These are phyloP conservation scores for Drechslera avenae DNA, from an alignment of 2,329 filamentous ascomycete genomes.

Conservation along the genomic window DNA sequence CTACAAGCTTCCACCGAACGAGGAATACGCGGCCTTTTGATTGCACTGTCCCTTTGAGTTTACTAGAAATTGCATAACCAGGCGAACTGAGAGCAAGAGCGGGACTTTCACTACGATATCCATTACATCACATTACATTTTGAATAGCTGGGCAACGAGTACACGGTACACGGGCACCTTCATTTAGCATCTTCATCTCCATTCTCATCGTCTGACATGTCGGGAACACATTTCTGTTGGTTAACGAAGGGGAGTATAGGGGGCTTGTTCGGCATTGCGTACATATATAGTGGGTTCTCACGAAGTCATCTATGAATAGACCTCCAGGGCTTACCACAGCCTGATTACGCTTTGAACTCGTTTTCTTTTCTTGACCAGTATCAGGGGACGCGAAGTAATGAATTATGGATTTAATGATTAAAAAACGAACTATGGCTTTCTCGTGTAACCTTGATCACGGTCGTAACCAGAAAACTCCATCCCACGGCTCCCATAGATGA, in stretches of 20 bases:
- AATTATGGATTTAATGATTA: no score
- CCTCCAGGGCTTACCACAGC: conserved; percentile 10
- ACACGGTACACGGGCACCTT: conserved; percentile 10
- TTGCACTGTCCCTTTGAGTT: not conserved
- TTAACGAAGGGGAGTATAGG: conserved; percentile 14
- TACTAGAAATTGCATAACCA: conserved; percentile 2
- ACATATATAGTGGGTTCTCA: conserved; percentile 1
- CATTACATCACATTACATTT: conserved; percentile 9
- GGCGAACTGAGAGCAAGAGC: conserved; percentile 6
- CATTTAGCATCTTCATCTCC: conserved; percentile 9
- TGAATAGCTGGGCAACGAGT: not conserved
- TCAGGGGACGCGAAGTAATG: no score
- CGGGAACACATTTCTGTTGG: conserved; percentile 10
- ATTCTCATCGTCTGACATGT: not conserved
- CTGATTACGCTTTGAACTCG: not conserved
- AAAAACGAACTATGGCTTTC: no score
- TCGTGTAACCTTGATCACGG: no score
- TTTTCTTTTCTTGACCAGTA: no score
- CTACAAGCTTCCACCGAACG: conserved; percentile 55
- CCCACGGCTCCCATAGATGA: no score
- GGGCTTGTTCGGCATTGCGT: conserved; percentile 18
- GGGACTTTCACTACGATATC: conserved; percentile 22
- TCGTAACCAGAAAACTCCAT: no score
- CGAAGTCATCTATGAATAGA: conserved; percentile 11
- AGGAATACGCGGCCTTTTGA: conserved; percentile 49